Evolutionary conservation across 257 asterid species (phyloP), one percentile per base, ranked within the genome.

Genomic region (Echium plantagineum): DNA sequence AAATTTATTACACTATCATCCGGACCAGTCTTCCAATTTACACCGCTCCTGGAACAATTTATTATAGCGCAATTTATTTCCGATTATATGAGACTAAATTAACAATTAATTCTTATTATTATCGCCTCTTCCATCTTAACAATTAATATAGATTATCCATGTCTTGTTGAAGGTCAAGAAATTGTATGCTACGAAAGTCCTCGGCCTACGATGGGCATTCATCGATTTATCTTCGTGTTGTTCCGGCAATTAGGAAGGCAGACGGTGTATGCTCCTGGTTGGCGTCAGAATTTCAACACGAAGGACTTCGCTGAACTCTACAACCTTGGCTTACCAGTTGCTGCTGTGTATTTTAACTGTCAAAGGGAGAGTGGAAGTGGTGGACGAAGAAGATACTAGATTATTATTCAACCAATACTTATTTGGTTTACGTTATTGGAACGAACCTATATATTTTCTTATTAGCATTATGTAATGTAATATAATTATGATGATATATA

Each of bases 151-250:
- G n/a, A n/a, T n/a, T n/a, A n/a, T n/a, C n/a, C n/a, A n/a, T n/a
- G n/a, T n/a, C n/a, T n/a, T n/a, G n/a, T n/a, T n/a, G 6, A 38
- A 81, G 93, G 93, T 0, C 85, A 77, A 51, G 93, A 81, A 75
- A 59, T 84, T 4, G 82, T 84, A 28, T 74, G 84, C 2, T 84
- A 84, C 13, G 93, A 84, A 81, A 73, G 58, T 20, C 93, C 88
- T 10, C 71, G 79, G 3, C 93, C 93, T 17, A 58, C 82, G 4
- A 75, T 81, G 83, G 88, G 93, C 3, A 84, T 84, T 59, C 88
- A 84, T 20, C 80, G 93, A 1, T 65, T 79, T 2, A 72, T 79
- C 6, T 72, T 79, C 32, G 72, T 73, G 51, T 16, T 84, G 2
- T 84, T 77, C 65, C 88, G 78, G 2, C 88, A 84, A 31, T 19